phyloP scores from a whole-genome alignment of 2,329 filamentous ascomycete genomes.

The Diplodia scrobiculata region DNA sequence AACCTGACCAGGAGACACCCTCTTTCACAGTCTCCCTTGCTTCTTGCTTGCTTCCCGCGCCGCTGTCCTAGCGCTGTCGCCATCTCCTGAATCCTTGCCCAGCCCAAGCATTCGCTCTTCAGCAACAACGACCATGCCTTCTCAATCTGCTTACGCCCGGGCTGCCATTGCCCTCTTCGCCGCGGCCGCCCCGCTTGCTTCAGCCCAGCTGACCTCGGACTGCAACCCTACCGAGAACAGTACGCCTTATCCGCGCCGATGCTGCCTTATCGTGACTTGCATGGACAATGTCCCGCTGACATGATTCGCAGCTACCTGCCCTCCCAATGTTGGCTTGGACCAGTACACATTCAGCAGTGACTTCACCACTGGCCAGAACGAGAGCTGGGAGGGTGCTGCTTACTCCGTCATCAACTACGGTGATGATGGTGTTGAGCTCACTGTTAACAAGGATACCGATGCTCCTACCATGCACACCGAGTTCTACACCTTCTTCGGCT shows the following conservation, averaged over 20 bases:
- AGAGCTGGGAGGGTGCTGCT: conserved; percentile 65
- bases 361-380: conserved; percentile 51
- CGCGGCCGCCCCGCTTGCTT: conserved; percentile 15
- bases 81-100: conserved; percentile 25
- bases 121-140: conserved; percentile 8
- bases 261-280: background rate
- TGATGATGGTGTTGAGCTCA: conserved; percentile 66
- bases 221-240: conserved; percentile 71
- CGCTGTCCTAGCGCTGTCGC: background rate
- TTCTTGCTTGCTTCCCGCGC: background rate
- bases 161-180: conserved; percentile 24
- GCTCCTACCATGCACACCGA: conserved; percentile 55
- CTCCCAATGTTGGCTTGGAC: conserved; percentile 40
- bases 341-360: conserved; percentile 53
- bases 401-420: conserved; percentile 61
- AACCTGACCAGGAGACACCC: conserved; percentile 16
- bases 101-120: background rate
- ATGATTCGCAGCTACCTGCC: conserved; percentile 45
- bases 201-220: conserved; percentile 69
- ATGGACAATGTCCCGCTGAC: conserved; percentile 4
- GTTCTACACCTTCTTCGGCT: conserved; percentile 34
- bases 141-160: conserved; percentile 2
- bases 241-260: conserved; percentile 48
- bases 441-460: conserved; percentile 66
- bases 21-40: conserved; percentile 25